These are phyloP conservation scores for Aureoboletus auriporus DNA, from an alignment of 768 basidiomycete species.

Conservation along the genomic window DNA sequence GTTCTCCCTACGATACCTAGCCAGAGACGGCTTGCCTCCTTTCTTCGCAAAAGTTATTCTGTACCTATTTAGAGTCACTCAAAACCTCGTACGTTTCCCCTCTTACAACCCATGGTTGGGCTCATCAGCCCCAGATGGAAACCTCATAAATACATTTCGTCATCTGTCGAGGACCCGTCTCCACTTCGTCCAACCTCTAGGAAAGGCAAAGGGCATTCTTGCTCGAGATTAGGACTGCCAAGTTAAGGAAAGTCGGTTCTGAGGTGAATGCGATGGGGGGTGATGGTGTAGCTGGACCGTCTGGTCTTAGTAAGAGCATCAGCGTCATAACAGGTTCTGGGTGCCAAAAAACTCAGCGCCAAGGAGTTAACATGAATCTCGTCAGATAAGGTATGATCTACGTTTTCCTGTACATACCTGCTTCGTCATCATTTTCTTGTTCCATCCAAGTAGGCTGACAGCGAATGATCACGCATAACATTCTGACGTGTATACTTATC, in stretches of 20 bases:
- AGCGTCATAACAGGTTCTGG: constrained; percentile 5
- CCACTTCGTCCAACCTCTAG: constrained; percentile 13
- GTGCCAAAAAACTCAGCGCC: constrained; percentile 9
- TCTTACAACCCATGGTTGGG: background rate
- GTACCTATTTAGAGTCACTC: constrained; percentile 87
- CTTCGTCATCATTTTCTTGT: no score
- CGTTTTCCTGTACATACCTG: no score
- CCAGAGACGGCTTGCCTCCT: constrained; percentile 86
- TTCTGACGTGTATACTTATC: no score
- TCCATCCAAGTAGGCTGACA: no score
- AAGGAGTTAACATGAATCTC: no score
- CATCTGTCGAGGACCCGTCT: constrained; percentile 16
- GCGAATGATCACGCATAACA: no score
- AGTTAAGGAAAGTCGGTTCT: constrained; percentile 55
- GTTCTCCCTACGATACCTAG: constrained; percentile 90
- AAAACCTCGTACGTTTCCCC: constrained; percentile 63
- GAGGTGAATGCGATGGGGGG: constrained; percentile 15
- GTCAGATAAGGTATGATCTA: no score
- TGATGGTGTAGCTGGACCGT: constrained; percentile 23
- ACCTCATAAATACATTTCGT: no score
- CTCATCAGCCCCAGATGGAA: constrained; percentile 48
- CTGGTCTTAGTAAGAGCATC: constrained; percentile 29
- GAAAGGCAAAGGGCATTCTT: constrained; percentile 62
- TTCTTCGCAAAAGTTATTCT: constrained; percentile 93
- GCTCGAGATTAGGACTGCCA: constrained; percentile 73